Evolutionary conservation across 208 protist species (phyloP).

Genomic region (Wallacemonas sp.): DNA sequence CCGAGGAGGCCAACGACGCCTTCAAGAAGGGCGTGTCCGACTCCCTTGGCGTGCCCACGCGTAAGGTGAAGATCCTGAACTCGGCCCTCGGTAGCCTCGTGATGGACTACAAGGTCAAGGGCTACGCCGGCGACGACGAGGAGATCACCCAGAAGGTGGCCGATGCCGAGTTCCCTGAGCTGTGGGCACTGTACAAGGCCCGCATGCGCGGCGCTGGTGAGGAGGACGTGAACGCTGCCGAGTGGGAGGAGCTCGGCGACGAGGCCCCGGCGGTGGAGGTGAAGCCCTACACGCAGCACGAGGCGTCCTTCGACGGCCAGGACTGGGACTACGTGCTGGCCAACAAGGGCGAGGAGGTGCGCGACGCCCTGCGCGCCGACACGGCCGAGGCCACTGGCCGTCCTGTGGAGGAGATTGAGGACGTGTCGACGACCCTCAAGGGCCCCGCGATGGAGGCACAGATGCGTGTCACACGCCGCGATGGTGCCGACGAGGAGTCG

Average conservation of each 20-base stretch:
- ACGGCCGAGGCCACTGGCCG: slow-evolving; percentile 17
- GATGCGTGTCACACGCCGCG: slow-evolving; percentile 2
- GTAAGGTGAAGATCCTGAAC: slow-evolving; percentile 27
- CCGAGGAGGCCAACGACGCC: slow-evolving; percentile 40
- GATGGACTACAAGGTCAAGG: slow-evolving; percentile 24
- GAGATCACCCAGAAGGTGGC: slow-evolving; percentile 20
- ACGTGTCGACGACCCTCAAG: slow-evolving; percentile 8
- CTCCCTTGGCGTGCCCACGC: slow-evolving; percentile 20
- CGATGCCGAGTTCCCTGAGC: slow-evolving; percentile 29
- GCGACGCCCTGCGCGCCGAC: slow-evolving; percentile 17
- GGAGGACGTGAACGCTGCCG: slow-evolving; percentile 8
- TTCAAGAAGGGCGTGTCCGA: slow-evolving; percentile 35
- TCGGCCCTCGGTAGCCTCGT: background rate
- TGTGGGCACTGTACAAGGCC: slow-evolving; percentile 41
- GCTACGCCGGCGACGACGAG: slow-evolving; percentile 15
- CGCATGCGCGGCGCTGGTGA: background rate
- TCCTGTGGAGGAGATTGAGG: slow-evolving; percentile 27
- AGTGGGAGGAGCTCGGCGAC: slow-evolving; percentile 21
- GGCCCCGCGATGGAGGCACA: slow-evolving; percentile 13
- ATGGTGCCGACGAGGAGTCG: slow-evolving; percentile 8
- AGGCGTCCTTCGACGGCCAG: slow-evolving; percentile 34
- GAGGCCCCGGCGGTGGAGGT: background rate
- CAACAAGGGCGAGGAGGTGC: slow-evolving; percentile 20
- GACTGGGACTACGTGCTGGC: slow-evolving; percentile 47
- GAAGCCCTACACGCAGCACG: slow-evolving; percentile 14